phyloP scores from a whole-genome alignment of 139 green algal species.

The Medakamo hakoo region DNA sequence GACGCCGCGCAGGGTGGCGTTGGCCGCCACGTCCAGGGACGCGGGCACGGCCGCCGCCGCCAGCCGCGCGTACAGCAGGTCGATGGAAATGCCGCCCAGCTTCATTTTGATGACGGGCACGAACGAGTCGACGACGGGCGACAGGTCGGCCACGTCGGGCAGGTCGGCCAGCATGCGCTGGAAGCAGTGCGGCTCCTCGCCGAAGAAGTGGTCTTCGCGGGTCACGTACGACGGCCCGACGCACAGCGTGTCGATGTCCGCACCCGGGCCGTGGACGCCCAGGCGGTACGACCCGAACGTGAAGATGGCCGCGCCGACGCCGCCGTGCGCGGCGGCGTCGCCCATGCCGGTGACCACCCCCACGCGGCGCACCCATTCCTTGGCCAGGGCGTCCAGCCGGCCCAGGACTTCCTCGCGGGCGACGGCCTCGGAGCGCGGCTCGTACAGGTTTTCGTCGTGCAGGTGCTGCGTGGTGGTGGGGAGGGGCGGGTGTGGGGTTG shows the following conservation, averaged over 20 bases:
- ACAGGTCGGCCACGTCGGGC: slow-evolving; percentile 59
- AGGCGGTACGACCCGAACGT: slow-evolving; percentile 90
- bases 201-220: slow-evolving; percentile 85
- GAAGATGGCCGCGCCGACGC: slow-evolving; percentile 45
- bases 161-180: slow-evolving; percentile 20
- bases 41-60: slow-evolving; percentile 39
- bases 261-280: slow-evolving; percentile 80
- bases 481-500: too few relatives aligned
- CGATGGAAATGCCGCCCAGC: slow-evolving; percentile 76
- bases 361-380: slow-evolving; percentile 29
- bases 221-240: slow-evolving; percentile 62
- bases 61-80: slow-evolving; percentile 80
- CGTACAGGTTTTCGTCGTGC: slow-evolving; percentile 20
- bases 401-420: slow-evolving; percentile 34
- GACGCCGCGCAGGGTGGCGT: slow-evolving; percentile 57
- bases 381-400: slow-evolving; percentile 20
- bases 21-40: slow-evolving; percentile 48
- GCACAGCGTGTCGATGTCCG: slow-evolving; percentile 93
- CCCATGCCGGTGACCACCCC: slow-evolving; percentile 6
- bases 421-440: slow-evolving; percentile 19
- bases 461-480: slow-evolving; percentile 21
- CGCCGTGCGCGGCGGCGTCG: slow-evolving; percentile 45
- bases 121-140: slow-evolving; percentile 65
- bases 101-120: slow-evolving; percentile 94
- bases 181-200: slow-evolving; percentile 37